A percentile compares a stretch with the other conserved stretches of the same genome.
phyloP scores from a whole-genome alignment of 805 yeast species.

The Lipomyces anomalus region DNA sequence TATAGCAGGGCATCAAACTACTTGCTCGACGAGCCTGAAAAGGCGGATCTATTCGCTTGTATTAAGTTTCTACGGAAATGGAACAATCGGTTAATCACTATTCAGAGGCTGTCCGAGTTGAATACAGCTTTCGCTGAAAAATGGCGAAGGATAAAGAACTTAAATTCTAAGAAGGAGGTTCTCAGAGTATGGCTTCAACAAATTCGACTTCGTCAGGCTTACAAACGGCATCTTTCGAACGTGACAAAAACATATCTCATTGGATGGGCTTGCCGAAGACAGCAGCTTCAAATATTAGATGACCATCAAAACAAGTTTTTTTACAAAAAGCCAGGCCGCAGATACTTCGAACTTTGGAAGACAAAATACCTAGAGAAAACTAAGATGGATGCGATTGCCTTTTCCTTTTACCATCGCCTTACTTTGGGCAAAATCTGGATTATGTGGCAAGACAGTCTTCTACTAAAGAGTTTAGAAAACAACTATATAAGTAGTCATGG shows the following conservation, averaged over 20 bases:
- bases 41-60: too few relatives aligned
- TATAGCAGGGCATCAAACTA: too few relatives aligned
- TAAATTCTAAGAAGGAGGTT: background rate
- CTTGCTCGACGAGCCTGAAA: too few relatives aligned
- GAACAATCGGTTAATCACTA: too few relatives aligned
- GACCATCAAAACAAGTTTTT: conserved; percentile 6
- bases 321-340: background rate
- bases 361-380: background rate
- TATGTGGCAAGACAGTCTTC: conserved; percentile 6
- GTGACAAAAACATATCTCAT: conserved; percentile 3
- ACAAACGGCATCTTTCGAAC: conserved; percentile 1
- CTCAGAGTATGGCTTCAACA: conserved; percentile 6
- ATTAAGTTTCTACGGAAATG: too few relatives aligned
- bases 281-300: conserved; percentile 1
- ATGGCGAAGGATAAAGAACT: background rate
- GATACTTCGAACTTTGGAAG: conserved; percentile 3
- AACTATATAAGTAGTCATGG: too few relatives aligned
- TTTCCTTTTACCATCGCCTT: conserved; percentile 8
- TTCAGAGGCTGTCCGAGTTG: too few relatives aligned
- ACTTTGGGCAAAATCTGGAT: conserved; percentile 8
- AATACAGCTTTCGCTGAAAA: too few relatives aligned
- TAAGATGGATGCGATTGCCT: conserved; percentile 6
- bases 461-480: too few relatives aligned
- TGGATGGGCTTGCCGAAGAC: conserved; percentile 4
- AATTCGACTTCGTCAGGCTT: conserved; percentile 1